phyloP scores from a whole-genome alignment of 352 stramenopile species.

The Phytopythium delawarense region DNA sequence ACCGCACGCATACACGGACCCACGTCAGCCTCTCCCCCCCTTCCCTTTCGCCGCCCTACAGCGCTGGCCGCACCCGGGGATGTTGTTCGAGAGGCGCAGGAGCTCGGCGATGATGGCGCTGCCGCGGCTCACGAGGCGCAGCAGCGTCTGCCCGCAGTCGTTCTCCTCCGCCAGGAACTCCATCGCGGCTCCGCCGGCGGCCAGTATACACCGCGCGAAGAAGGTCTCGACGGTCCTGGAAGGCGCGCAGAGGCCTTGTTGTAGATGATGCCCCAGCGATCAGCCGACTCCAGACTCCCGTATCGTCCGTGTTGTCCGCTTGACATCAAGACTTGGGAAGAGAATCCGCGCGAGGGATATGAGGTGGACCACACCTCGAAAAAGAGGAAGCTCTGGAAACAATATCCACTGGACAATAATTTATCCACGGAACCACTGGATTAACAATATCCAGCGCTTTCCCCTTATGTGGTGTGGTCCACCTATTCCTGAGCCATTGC shows the following conservation, averaged over 20 bases:
- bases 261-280: too few relatives aligned
- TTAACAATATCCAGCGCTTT: too few relatives aligned
- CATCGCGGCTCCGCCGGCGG: slow-evolving; percentile 28
- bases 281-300: too few relatives aligned
- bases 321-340: background rate
- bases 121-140: slow-evolving; percentile 89
- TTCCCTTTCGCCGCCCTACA: background rate
- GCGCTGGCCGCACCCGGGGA: slow-evolving; percentile 57
- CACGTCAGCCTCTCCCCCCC: background rate
- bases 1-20: slow-evolving; percentile 4
- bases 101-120: slow-evolving; percentile 92
- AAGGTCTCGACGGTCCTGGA: background rate
- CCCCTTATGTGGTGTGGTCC: too few relatives aligned
- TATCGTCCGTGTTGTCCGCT: background rate
- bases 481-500: too few relatives aligned
- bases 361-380: background rate
- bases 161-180: slow-evolving; percentile 91
- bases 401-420: too few relatives aligned
- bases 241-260: too few relatives aligned
- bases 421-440: too few relatives aligned
- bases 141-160: slow-evolving; percentile 92
- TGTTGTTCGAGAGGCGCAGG: slow-evolving; percentile 89
- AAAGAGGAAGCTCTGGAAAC: too few relatives aligned
- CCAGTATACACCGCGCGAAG: background rate
- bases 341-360: too few relatives aligned